Conservation (phyloP, 164 flowering plant species). For the Aristolochia californica region DNA sequence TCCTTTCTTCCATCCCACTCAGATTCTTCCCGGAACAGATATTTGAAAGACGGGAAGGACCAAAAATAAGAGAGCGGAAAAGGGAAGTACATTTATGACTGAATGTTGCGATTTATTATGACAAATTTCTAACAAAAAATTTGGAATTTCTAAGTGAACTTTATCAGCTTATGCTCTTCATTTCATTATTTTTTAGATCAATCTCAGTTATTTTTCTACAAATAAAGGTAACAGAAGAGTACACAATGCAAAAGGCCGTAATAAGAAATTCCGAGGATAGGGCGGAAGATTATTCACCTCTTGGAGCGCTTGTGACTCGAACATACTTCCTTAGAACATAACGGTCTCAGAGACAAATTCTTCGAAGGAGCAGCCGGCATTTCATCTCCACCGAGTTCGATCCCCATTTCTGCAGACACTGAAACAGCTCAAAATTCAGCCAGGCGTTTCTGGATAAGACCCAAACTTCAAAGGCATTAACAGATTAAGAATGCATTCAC, state of each 20-base stretch:
- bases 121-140: background rate
- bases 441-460: slow-evolving; percentile 7
- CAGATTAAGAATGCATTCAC: slow-evolving; percentile 3
- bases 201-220: background rate
- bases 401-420: slow-evolving; percentile 17
- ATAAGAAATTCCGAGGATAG: background rate
- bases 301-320: slow-evolving; percentile 37
- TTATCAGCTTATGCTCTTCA: slow-evolving; percentile 1
- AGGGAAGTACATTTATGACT: too few relatives aligned
- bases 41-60: too few relatives aligned
- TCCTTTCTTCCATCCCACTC: background rate
- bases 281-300: slow-evolving; percentile 21
- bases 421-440: slow-evolving; percentile 23
- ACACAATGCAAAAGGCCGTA: background rate
- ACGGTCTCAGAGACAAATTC: slow-evolving; percentile 23
- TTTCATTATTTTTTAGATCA: background rate
- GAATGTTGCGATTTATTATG: background rate
- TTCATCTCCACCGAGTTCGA: slow-evolving; percentile 11
- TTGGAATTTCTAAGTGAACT: background rate
- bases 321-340: slow-evolving; percentile 22
- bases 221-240: background rate
- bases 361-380: slow-evolving; percentile 23
- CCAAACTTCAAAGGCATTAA: slow-evolving; percentile 8
- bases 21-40: too few relatives aligned
- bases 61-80: too few relatives aligned